Evolutionary conservation across 2,329 filamentous ascomycete genomes (phyloP).

Genomic region (Albophoma yamanashiensis): DNA sequence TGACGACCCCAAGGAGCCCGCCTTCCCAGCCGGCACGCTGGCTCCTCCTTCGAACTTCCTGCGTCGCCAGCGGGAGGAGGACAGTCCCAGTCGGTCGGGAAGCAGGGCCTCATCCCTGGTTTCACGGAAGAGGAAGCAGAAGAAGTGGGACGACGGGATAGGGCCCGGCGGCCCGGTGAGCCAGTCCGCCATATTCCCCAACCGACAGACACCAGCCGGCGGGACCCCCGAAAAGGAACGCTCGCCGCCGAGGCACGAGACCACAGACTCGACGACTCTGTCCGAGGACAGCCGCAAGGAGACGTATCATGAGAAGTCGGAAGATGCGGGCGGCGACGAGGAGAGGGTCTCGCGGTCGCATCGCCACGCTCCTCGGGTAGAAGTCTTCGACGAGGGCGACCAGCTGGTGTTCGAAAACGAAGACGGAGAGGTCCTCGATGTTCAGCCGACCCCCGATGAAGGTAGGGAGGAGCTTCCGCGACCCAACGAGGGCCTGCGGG

Average conservation of each 20-base stretch:
- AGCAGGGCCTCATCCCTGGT: constrained; percentile 51
- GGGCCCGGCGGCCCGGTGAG: constrained; percentile 80
- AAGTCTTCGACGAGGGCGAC: constrained; percentile 73
- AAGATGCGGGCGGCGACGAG: constrained; percentile 11
- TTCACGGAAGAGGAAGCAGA: constrained; percentile 52
- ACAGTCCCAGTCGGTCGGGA: constrained; percentile 37
- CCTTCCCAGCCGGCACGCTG: constrained; percentile 58
- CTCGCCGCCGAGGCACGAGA: constrained; percentile 16
- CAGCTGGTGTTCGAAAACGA: constrained; percentile 74
- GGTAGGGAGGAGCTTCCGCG: background rate
- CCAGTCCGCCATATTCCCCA: constrained; percentile 79
- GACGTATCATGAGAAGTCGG: constrained; percentile 14
- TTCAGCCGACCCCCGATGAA: constrained; percentile 28
- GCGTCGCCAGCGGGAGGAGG: constrained; percentile 72
- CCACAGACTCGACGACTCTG: constrained; percentile 21
- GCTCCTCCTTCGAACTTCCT: constrained; percentile 70
- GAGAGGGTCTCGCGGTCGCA: background rate
- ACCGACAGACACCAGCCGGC: constrained; percentile 23
- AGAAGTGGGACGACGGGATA: constrained; percentile 58
- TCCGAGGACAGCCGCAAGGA: constrained; percentile 21
- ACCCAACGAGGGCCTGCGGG: constrained; percentile 1
- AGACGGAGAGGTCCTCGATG: constrained; percentile 74
- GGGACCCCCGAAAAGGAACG: constrained; percentile 18
- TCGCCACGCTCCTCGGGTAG: constrained; percentile 27
- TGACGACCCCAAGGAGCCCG: constrained; percentile 49